These are phyloP conservation scores for Chloropicon primus DNA, from an alignment of 139 green algal species.

Conservation along the genomic window DNA sequence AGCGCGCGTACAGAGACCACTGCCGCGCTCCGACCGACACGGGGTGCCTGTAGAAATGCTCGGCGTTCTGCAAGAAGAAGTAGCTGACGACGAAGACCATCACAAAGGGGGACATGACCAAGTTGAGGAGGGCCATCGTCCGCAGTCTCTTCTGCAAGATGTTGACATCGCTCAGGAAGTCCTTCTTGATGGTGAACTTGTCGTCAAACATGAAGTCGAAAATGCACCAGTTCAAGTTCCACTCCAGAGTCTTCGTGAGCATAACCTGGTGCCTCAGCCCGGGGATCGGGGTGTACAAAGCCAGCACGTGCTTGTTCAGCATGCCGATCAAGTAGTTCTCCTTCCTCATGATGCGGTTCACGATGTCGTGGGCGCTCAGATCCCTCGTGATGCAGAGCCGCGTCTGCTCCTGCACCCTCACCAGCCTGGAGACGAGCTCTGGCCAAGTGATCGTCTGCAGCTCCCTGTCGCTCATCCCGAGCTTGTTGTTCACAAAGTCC, in stretches of 20 bases:
- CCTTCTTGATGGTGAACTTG: conserved; percentile 41
- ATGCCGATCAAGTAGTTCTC: conserved; percentile 90
- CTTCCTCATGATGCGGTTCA: conserved; percentile 82
- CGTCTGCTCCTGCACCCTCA: conserved; percentile 56
- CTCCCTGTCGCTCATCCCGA: conserved; percentile 10
- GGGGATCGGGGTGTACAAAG: conserved; percentile 33
- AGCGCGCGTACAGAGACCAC: conserved; percentile 62
- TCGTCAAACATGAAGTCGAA: conserved; percentile 81
- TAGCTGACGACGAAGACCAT: conserved; percentile 83
- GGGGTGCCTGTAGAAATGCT: conserved; percentile 83
- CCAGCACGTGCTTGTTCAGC: conserved; percentile 61
- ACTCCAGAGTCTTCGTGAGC: conserved; percentile 88
- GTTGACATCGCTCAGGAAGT: conserved; percentile 36
- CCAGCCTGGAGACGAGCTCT: conserved; percentile 66
- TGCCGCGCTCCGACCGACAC: conserved; percentile 30
- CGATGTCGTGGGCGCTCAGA: conserved; percentile 77
- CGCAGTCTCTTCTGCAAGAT: conserved; percentile 39
- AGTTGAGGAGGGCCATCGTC: conserved; percentile 43
- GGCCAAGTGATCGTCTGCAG: conserved; percentile 58
- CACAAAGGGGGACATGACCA: conserved; percentile 72
- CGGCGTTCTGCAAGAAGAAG: conserved; percentile 86
- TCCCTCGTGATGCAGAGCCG: conserved; percentile 61
- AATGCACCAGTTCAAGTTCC: conserved; percentile 78
- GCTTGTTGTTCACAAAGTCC: conserved; percentile 6
- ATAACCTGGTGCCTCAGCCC: conserved; percentile 29